Evolutionary conservation across 73 alveolate genomes (phyloP).

Genomic region (Paramecium tetraurelia): DNA sequence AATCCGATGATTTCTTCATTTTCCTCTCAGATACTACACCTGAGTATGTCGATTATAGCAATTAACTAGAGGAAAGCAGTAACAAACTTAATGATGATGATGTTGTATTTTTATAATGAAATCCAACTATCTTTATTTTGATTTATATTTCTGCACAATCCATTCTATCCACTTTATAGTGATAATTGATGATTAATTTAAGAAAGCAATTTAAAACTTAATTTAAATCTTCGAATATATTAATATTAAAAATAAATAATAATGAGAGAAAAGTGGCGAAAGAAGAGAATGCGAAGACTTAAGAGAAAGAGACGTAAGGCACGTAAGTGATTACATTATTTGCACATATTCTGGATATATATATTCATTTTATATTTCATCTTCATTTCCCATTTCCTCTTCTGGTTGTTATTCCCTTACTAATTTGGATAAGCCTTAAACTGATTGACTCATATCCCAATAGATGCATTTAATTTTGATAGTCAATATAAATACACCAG

Average conservation of each 20-base stretch:
- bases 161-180: not conserved
- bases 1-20: not conserved
- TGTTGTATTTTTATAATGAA: constrained; percentile 9
- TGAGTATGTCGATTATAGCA: not conserved
- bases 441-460: not conserved
- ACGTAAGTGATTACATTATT: constrained; percentile 47
- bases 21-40: not conserved
- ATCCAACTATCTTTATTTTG: not conserved
- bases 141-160: not conserved
- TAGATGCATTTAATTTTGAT: not conserved
- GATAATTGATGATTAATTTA: not conserved
- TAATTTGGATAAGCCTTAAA: not conserved
- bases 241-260: not conserved
- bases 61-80: not conserved
- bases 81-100: not conserved
- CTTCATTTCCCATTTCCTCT: not conserved
- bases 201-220: not conserved
- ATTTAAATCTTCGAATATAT: not conserved
- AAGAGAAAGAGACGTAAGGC: constrained; percentile 68
- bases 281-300: constrained; percentile 68
- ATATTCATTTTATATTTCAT: not conserved
- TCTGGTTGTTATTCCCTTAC: not conserved
- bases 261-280: constrained; percentile 70
- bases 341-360: not conserved
- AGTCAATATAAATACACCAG: not conserved